phyloP scores from a whole-genome alignment of 768 basidiomycete species.

The Pluteus cervinus region DNA sequence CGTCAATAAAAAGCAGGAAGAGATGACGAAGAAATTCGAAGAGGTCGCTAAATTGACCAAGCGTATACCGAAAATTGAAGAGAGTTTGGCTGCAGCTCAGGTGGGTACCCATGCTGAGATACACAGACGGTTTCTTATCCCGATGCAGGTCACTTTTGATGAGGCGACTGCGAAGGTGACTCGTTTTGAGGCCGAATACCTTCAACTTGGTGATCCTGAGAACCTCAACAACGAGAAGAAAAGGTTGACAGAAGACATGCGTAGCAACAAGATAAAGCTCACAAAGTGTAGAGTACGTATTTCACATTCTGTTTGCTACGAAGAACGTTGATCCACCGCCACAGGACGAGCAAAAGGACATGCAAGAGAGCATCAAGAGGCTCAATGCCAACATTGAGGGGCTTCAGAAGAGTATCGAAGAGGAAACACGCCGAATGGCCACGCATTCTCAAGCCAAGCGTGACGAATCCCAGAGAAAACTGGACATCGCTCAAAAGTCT shows the following conservation, averaged over 20 bases:
- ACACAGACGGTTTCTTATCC: background rate
- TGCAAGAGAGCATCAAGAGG: conserved; percentile 20
- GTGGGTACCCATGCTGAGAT: conserved; percentile 16
- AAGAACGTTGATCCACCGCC: too few relatives aligned
- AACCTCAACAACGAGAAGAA: conserved; percentile 32
- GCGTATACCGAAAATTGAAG: conserved; percentile 33
- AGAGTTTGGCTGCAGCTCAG: conserved; percentile 24
- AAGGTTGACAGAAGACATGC: conserved; percentile 40
- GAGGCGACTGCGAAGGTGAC: conserved; percentile 24
- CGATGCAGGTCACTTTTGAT: conserved; percentile 22
- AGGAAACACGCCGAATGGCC: conserved; percentile 49
- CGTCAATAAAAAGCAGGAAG: conserved; percentile 64
- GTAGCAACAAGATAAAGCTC: conserved; percentile 38
- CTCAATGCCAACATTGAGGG: conserved; percentile 27
- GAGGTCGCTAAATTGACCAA: conserved; percentile 28
- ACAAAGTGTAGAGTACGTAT: conserved; percentile 36
- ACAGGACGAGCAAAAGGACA: conserved; percentile 46
- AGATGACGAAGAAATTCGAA: conserved; percentile 32
- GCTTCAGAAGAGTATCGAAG: conserved; percentile 42
- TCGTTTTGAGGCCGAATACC: conserved; percentile 21
- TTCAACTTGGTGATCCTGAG: conserved; percentile 24
- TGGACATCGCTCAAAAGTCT: conserved; percentile 38
- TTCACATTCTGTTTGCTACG: background rate
- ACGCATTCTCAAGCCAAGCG: conserved; percentile 56
- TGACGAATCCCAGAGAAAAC: conserved; percentile 46